These are phyloP conservation scores for Hansfordia pulvinata DNA, from an alignment of 2,329 filamentous ascomycete genomes.

Conservation along the genomic window DNA sequence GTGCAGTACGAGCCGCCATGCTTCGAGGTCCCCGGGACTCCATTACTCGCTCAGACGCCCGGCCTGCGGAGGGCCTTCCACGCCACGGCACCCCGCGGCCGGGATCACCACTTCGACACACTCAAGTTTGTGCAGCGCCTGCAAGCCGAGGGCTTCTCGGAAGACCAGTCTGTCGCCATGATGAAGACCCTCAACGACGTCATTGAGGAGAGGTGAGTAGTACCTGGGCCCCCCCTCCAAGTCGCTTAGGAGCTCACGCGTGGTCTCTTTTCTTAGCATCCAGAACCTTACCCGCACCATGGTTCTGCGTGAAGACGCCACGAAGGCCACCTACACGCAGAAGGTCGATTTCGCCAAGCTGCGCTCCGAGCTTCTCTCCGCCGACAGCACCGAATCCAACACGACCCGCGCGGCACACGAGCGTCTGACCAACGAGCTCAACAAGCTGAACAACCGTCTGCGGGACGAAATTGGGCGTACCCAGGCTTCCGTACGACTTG, in stretches of 20 bases:
- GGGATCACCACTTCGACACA: conserved; percentile 96
- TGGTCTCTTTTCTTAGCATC: conserved; percentile 42
- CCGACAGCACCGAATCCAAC: conserved; percentile 81
- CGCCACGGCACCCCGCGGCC: conserved; percentile 41
- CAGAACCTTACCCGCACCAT: conserved; percentile 96
- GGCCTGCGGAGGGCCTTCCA: conserved; percentile 45
- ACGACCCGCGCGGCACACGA: conserved; percentile 85
- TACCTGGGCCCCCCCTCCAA: conserved; percentile 14
- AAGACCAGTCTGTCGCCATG: conserved; percentile 93
- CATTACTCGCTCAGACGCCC: too few relatives aligned
- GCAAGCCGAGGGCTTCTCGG: conserved; percentile 84
- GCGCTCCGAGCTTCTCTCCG: conserved; percentile 81
- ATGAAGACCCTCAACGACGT: conserved; percentile 96
- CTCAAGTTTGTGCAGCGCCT: conserved; percentile 91
- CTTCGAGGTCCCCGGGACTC: conserved; percentile 3
- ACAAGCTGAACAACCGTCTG: conserved; percentile 79
- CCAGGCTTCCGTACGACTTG: conserved; percentile 81
- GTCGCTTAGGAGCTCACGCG: conserved; percentile 1
- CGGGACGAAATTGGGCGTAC: conserved; percentile 91
- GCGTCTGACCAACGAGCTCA: conserved; percentile 83
- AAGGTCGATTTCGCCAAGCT: conserved; percentile 98
- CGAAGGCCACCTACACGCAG: conserved; percentile 66
- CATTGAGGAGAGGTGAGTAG: conserved; percentile 94
- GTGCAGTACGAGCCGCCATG: conserved; percentile 5
- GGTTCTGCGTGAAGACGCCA: conserved; percentile 89